phyloP scores from a whole-genome alignment of 2,329 filamentous ascomycete species.

The Xylariaceae sp. region DNA sequence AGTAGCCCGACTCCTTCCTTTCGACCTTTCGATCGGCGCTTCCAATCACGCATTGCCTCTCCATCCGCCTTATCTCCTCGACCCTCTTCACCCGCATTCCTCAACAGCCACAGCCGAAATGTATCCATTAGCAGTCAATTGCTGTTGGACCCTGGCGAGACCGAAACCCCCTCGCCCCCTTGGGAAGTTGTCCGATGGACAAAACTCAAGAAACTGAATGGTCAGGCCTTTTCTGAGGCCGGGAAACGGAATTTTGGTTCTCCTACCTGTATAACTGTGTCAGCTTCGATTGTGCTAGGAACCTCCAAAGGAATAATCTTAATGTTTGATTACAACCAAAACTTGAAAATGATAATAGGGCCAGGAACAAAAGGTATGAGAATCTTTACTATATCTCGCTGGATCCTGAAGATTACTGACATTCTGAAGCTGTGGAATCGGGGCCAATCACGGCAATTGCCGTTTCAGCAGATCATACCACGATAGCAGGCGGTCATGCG shows the following conservation, averaged over 20 bases:
- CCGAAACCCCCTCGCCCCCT: constrained; percentile 72
- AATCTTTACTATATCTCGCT: constrained; percentile 20
- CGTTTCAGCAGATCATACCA: constrained; percentile 90
- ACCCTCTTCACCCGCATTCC: constrained; percentile 73
- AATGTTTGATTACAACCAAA: constrained; percentile 97
- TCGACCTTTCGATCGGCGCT: constrained; percentile 90
- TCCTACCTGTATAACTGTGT: constrained; percentile 85
- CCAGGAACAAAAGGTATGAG: constrained; percentile 78
- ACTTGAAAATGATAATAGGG: constrained; percentile 88
- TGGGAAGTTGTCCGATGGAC: constrained; percentile 99
- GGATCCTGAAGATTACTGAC: constrained; percentile 28
- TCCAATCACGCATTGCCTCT: constrained; percentile 78
- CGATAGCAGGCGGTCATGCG: constrained; percentile 84
- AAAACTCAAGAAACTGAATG: constrained; percentile 82
- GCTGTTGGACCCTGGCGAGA: constrained; percentile 58
- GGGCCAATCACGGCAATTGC: constrained; percentile 84
- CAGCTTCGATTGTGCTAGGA: constrained; percentile 83
- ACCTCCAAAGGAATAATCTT: constrained; percentile 93
- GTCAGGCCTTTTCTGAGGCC: constrained; percentile 86
- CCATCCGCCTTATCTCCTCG: constrained; percentile 61
- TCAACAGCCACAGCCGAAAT: constrained; percentile 75
- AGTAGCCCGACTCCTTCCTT: constrained; percentile 76
- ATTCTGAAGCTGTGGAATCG: constrained; percentile 72
- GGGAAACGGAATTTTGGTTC: constrained; percentile 90
- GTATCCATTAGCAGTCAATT: constrained; percentile 74